Conservation (phyloP, 129 eudicot species). For the Flaveria brownii region DNA sequence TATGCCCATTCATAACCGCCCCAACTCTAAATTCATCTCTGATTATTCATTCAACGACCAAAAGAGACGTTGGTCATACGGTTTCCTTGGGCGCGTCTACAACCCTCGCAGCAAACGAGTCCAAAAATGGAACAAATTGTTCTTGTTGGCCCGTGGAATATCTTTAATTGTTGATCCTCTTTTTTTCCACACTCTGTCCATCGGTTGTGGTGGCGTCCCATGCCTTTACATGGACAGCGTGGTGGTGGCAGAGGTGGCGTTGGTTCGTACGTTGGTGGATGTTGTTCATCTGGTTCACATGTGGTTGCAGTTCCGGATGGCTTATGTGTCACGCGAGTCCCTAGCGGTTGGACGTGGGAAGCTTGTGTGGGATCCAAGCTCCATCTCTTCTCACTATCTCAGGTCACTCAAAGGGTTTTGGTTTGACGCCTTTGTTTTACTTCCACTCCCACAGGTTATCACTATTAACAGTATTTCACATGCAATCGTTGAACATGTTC, state of each 20-base stretch:
- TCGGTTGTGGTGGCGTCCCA: slow-evolving; percentile 72
- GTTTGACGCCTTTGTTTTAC: slow-evolving; percentile 81
- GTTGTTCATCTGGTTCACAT: slow-evolving; percentile 64
- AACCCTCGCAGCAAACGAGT: slow-evolving; percentile 83
- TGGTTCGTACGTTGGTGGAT: slow-evolving; percentile 71
- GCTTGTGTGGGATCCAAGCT: slow-evolving; percentile 85
- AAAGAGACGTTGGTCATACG: not conserved
- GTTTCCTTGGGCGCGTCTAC: slow-evolving; percentile 39
- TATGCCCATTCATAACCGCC: slow-evolving; percentile 52
- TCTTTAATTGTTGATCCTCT: slow-evolving; percentile 87
- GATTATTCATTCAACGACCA: not conserved
- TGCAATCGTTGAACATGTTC: not conserved
- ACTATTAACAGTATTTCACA: not conserved
- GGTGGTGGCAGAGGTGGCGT: slow-evolving; percentile 66
- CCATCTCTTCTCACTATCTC: slow-evolving; percentile 66
- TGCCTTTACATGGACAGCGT: slow-evolving; percentile 85
- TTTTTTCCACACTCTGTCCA: slow-evolving; percentile 77
- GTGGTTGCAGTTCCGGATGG: slow-evolving; percentile 87
- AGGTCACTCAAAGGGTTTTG: slow-evolving; percentile 80
- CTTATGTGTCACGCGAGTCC: slow-evolving; percentile 91
- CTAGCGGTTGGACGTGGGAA: slow-evolving; percentile 93
- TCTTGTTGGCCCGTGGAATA: slow-evolving; percentile 80
- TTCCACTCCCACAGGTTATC: slow-evolving; percentile 95
- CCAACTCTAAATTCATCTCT: slow-evolving; percentile 26
- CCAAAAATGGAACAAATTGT: slow-evolving; percentile 70